Base-by-base conservation (phyloP, 805 yeast genomes). In the Candida odintsovae region DNA sequence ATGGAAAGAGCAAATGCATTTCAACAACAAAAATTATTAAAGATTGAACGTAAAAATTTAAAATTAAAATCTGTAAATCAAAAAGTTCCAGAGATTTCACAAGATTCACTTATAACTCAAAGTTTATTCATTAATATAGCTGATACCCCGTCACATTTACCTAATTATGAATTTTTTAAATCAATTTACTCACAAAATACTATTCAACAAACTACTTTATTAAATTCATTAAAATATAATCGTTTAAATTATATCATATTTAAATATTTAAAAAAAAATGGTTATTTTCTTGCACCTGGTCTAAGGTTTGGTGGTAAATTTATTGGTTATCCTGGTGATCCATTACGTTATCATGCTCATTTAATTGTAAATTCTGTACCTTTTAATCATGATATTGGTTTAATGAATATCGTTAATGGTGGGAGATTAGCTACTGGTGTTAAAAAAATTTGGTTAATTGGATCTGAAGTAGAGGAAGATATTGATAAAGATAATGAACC, bases 301-400 rank as follows among this genome's bases (percentile, higher is more conserved):
- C 68, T 90, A 28, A 75, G 96, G 48, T 92, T 90, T 64, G 99
- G 99, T 2, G 95, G 96, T 6, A 80, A 80, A 45, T 90, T 80
- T 57, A 77, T 94, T 47, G 90, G 90, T 2, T 92, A 92, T 53
- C 98, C 97, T 0, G 98, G 97, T 1, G 99, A 92, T 61, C 96
- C 98, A 8, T 68, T 92, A 45, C 65, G 94, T 41, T 94, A 80
- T 58, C 99, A 92, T 65, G 86, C 97, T 3, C 97, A 92, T 63
- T 71, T 82, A 52, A 82, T 87, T 6, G 85, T 87, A 2, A 76
- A 77, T 41, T 71, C 81, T 0, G 53, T 71, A 13, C 66, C 64
- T 22, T 68, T 75, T 52, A 73, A 75, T 31, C 76, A 80, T 42
- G 75, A 76, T 50, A 72, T 85, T 21, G 76, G 76, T 2, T 57